Evolutionary conservation across 306 rosid genomes (phyloP), one percentile per base, ranked within the genome.

Genomic region (Amphicarpaea edgeworthii): DNA sequence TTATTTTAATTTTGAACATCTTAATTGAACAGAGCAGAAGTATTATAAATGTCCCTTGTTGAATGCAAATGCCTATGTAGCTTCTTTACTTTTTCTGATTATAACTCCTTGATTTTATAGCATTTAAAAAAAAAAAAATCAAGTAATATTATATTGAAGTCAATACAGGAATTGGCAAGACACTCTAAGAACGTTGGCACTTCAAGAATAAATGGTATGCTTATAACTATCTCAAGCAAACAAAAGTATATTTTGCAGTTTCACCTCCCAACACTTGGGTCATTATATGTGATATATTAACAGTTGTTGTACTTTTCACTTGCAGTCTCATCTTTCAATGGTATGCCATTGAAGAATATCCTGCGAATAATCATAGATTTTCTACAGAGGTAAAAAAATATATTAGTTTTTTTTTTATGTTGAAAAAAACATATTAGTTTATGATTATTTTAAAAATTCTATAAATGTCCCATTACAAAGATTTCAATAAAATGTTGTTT

Each of bases 341-440:
- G 6, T 16, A 5, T 51, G 12, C 81, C 64, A 51, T 14, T 62
- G 8, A 83, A 43, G 28, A 8, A 53, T 0, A 42, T 37, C 10
- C 73, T 83, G 63, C 57, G 62, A 63, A 2, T 12, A 23, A 14
- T 70, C 1, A 6, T 75, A 17, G 81, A 83, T 66, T 4, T 12
- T 10, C n/a, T 83, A 9, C 83, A 74, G 17, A 74, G 86, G 86
- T 83, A 40, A 73, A 20, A n/a, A 78, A 8, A 4, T 24, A 14
- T 64, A 12, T 37, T n/a, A 15, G 6, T 37, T 60, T 11, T n/a
- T n/a, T n/a, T n/a, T n/a, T n/a, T n/a, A n/a, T n/a, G n/a, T n/a
- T n/a, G n/a, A n/a, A n/a, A n/a, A n/a, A 78, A 8, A 4, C 37
- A 14, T 64, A 12, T 37, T n/a, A 15, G 6, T 37, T 60, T 11